phyloP scores from a whole-genome alignment of 148 eudicot species.

The Oxyria digyna region DNA sequence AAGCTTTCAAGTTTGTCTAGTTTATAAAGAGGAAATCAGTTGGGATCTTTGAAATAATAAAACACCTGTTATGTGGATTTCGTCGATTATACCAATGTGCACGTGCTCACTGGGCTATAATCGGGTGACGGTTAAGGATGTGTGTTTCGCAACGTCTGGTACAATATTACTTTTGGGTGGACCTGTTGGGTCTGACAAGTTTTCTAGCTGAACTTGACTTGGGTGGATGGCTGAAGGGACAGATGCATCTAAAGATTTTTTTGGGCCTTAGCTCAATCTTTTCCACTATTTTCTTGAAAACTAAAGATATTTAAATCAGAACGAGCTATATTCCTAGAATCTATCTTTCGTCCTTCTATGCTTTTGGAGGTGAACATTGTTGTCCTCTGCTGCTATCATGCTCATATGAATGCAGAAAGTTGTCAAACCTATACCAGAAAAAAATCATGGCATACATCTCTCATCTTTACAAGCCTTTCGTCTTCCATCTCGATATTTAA shows the following conservation, averaged over 20 bases:
- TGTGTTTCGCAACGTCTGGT: neutral
- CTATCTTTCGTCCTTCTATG: neutral
- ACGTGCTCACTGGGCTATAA: neutral
- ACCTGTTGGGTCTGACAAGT: neutral
- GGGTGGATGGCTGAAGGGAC: neutral
- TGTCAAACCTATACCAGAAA: neutral
- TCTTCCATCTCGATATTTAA: neutral
- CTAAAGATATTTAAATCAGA: neutral
- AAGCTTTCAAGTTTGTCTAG: neutral
- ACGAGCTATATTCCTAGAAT: neutral
- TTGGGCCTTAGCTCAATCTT: neutral
- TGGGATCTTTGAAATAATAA: neutral
- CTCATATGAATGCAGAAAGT: neutral
- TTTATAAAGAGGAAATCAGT: neutral
- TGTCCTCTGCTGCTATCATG: neutral
- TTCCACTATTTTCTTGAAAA: neutral
- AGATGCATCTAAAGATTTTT: neutral
- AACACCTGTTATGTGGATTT: neutral
- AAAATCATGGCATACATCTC: neutral
- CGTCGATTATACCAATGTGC: neutral
- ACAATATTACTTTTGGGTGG: neutral
- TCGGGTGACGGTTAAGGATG: neutral
- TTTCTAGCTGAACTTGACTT: neutral
- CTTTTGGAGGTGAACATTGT: neutral
- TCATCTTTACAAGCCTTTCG: neutral